Percentiles rank a stretch among this genome's conserved stretches.
Conservation (phyloP, 371 early-diverging fungal genomes). For the Umbelopsis sp. region DNA sequence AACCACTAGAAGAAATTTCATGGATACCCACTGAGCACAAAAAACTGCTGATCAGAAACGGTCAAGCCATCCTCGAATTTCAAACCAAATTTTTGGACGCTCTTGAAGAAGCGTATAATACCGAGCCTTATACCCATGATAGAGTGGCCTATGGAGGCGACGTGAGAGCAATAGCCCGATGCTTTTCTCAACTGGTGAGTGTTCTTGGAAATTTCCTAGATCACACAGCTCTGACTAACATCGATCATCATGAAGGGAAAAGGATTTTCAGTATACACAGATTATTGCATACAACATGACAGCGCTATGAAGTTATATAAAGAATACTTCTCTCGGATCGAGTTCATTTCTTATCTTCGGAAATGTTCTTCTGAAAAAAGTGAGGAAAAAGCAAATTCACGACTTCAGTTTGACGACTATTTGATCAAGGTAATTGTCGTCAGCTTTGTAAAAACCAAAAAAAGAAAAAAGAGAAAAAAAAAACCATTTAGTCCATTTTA, state of each 20-base stretch:
- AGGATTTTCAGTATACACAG: constrained; percentile 41
- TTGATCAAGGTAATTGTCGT: constrained; percentile 39
- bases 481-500: background rate
- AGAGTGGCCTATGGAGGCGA: constrained; percentile 27
- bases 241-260: constrained; percentile 26
- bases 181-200: constrained; percentile 45
- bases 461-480: background rate
- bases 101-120: constrained; percentile 28
- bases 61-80: constrained; percentile 29
- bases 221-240: background rate
- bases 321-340: constrained; percentile 31
- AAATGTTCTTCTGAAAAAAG: constrained; percentile 21
- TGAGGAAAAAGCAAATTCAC: constrained; percentile 26
- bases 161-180: constrained; percentile 35
- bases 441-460: too few species aligned
- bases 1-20: constrained; percentile 13
- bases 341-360: constrained; percentile 29
- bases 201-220: background rate
- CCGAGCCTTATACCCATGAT: constrained; percentile 22
- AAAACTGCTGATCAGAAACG: constrained; percentile 36
- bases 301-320: constrained; percentile 36
- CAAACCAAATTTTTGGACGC: constrained; percentile 32
- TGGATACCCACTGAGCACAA: constrained; percentile 22
- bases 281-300: constrained; percentile 49
- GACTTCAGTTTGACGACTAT: constrained; percentile 48